A percentile compares a stretch with the other conserved stretches of the same genome.
Evolutionary conservation across 1,139 yeast species (phyloP).

Genomic region (Arxiozyma bovina): DNA sequence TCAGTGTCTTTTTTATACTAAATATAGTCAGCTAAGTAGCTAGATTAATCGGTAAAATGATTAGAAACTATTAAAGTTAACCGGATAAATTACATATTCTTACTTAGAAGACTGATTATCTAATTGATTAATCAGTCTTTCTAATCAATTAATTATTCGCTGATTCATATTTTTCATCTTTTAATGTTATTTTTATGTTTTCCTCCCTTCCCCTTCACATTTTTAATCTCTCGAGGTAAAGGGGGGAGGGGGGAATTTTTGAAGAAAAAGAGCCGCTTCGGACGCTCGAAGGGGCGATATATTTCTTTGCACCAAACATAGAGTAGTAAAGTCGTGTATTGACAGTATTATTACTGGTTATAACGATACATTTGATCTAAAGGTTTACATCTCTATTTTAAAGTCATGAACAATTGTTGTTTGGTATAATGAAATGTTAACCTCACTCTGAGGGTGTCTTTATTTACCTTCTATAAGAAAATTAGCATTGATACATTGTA

Average conservation of each 20-base stretch:
- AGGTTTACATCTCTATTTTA: not conserved
- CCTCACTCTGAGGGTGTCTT: not conserved
- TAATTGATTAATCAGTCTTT: no score
- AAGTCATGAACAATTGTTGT: not conserved
- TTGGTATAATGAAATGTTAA: no score
- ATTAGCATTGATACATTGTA: constrained; percentile 18
- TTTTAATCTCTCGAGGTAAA: no score
- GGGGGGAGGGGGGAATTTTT: not conserved
- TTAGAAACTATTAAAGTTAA: no score
- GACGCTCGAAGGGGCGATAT: not conserved
- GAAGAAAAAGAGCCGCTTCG: not conserved
- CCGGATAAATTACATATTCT: no score
- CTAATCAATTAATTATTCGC: not conserved
- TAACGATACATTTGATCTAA: no score
- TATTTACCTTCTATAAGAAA: not conserved
- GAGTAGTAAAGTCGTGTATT: no score
- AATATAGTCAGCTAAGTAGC: no score
- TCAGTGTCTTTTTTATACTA: not conserved
- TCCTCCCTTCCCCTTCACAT: not conserved
- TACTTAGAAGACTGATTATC: not conserved
- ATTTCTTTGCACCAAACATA: no score
- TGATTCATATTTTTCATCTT: no score
- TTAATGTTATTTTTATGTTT: no score
- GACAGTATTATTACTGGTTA: no score
- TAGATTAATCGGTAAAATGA: not conserved